Evolutionary conservation across 306 rosid genomes (phyloP).

Genomic region (Erythrophleum fordii): DNA sequence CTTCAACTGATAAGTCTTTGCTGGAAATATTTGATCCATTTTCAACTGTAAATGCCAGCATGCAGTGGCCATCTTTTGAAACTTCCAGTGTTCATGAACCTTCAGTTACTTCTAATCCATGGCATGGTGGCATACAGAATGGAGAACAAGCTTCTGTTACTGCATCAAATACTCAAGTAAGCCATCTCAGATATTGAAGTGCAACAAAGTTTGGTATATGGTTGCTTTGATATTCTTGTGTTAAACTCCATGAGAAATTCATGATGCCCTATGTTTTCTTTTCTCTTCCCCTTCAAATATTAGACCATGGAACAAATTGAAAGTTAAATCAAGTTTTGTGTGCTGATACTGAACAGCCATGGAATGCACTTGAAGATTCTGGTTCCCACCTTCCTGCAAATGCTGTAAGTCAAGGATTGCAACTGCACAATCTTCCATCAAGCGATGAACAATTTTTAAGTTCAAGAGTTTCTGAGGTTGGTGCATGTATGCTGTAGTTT

Average conservation of each 20-base stretch:
- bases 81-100: constrained; percentile 37
- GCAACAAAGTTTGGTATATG: constrained; percentile 5
- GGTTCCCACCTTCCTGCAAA: constrained; percentile 43
- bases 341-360: constrained; percentile 54
- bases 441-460: constrained; percentile 48
- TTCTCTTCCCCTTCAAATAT: not conserved
- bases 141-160: constrained; percentile 44
- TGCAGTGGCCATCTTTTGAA: constrained; percentile 53
- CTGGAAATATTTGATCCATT: constrained; percentile 54
- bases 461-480: constrained; percentile 57
- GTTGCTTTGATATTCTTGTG: constrained; percentile 22
- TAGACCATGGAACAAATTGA: constrained; percentile 27
- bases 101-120: constrained; percentile 44
- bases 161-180: constrained; percentile 54
- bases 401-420: constrained; percentile 43
- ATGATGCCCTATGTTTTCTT: not conserved
- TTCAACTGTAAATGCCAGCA: constrained; percentile 45
- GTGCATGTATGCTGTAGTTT: constrained; percentile 33
- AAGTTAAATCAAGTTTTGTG: constrained; percentile 41
- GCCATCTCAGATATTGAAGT: constrained; percentile 7
- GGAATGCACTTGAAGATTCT: constrained; percentile 82
- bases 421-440: constrained; percentile 44
- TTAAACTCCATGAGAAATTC: not conserved
- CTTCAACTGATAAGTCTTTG: constrained; percentile 43
- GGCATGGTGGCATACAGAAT: constrained; percentile 48